Percentiles rank a stretch among this genome's conserved stretches.
Evolutionary conservation across 495 filamentous ascomycete species (phyloP).

Genomic region (Podospora tetraspora): DNA sequence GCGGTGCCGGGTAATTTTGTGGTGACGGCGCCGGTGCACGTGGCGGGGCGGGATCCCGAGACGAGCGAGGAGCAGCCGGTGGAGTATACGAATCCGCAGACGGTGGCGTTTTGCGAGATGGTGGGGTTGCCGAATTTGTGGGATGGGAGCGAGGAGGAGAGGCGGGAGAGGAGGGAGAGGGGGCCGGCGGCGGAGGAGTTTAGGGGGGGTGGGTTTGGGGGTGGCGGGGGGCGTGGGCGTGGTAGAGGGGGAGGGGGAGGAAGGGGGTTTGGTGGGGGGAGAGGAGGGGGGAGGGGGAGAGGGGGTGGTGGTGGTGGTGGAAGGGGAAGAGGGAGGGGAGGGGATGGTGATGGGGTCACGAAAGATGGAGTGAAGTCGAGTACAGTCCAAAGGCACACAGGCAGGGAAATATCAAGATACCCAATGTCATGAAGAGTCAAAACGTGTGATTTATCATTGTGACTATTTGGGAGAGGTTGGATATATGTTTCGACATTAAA

Average conservation of each 20-base stretch:
- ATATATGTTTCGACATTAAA: constrained; percentile 37
- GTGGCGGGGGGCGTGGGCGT: constrained; percentile 25
- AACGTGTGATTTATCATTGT: neutral
- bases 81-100: constrained; percentile 84
- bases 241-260: constrained; percentile 34
- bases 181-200: constrained; percentile 34
- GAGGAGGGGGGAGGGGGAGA: constrained; percentile 32
- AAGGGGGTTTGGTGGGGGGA: constrained; percentile 33
- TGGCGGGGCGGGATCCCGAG: constrained; percentile 31
- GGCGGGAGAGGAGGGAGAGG: constrained; percentile 43
- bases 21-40: constrained; percentile 67
- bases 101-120: constrained; percentile 67
- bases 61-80: constrained; percentile 46
- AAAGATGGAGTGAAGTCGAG: neutral
- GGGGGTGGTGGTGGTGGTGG: constrained; percentile 13
- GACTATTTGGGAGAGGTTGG: neutral
- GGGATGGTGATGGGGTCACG: neutral
- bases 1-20: constrained; percentile 70
- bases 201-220: constrained; percentile 29
- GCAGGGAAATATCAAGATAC: neutral
- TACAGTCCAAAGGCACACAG: neutral
- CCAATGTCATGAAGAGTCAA: neutral
- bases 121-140: constrained; percentile 75
- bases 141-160: constrained; percentile 62
- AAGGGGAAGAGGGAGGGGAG: constrained; percentile 17